Evolutionary conservation across 352 stramenopile genomes (phyloP), one percentile per base, ranked within the genome.

Genomic region (Globisporangium carolinianum): DNA sequence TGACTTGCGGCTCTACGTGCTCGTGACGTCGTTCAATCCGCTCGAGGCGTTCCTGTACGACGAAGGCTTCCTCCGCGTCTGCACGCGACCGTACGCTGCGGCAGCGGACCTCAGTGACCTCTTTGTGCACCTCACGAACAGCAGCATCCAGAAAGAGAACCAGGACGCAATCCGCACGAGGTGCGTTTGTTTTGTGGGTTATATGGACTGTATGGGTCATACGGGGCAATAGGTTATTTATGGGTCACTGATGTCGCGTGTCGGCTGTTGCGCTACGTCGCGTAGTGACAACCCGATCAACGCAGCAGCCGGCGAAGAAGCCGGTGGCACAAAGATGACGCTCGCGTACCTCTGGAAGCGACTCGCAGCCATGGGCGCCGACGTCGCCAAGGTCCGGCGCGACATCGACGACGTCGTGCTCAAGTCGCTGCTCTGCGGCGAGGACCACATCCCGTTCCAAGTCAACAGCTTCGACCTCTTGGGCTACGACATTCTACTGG

Each of bases 91-190:
- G 12, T 98, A 97, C 67, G 24, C 24, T 32, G 65, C 88, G 43
- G 65, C 87, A 42, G 64, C 81, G 8, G 74, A 84, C 48, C 47
- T 97, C 12, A 63, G 59, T 47, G 90, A 97, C 66, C 70, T 91
- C 10, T 94, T 96, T 17, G 86, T 98, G 39, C 94, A 98, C 60
- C 67, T 98, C 9, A 98, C 95, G 9, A 98, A 98, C 73, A 97
- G 86, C 67, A 97, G 87, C 51, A 95, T 97, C 65, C 89, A 98
- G 63, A 97, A 97, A 62, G 76, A 75, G 43, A 86, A 91, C 54
- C 69, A 85, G 53, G 75, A 86, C 15, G 72, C 67, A 5, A 79
- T 81, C 39, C 43, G 59, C 39, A 57, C 61, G 5, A 77, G 71
- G 60, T 65, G 51, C 17, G 41, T n/a, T 42, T 53, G 42, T 9